These are phyloP conservation scores for Diospyros lotus DNA, from an alignment of 148 eudicot genomes.

Conservation along the genomic window DNA sequence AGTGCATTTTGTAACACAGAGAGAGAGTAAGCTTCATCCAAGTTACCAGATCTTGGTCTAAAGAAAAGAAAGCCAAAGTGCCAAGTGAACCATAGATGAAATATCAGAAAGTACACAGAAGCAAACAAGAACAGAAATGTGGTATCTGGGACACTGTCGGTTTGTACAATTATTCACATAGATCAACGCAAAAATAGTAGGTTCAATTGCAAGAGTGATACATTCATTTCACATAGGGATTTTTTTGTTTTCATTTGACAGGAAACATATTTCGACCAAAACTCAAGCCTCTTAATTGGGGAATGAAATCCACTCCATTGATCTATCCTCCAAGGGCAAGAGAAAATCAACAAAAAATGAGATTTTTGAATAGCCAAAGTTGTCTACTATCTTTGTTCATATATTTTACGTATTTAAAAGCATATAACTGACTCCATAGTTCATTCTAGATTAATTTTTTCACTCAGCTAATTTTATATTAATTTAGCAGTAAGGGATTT, in stretches of 20 bases:
- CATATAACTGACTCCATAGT: not conserved
- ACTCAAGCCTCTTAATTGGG: no score
- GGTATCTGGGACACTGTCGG: not conserved
- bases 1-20: no score
- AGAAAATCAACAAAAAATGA: not conserved
- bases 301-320: no score
- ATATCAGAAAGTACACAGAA: not conserved
- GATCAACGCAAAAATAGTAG: not conserved
- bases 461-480: no score
- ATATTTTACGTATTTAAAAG: not conserved
- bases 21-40: no score
- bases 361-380: not conserved
- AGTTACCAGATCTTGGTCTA: not conserved
- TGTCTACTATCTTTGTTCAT: not conserved
- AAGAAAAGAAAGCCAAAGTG: not conserved
- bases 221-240: not conserved
- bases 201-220: constrained; percentile 1
- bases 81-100: not conserved
- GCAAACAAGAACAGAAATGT: not conserved
- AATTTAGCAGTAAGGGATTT: not conserved
- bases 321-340: no score
- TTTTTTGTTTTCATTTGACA: no score
- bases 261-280: no score
- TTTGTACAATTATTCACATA: not conserved
- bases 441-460: no score